These are phyloP conservation scores for Gymnopilus junonius DNA, from an alignment of 768 basidiomycete genomes.

Conservation along the genomic window DNA sequence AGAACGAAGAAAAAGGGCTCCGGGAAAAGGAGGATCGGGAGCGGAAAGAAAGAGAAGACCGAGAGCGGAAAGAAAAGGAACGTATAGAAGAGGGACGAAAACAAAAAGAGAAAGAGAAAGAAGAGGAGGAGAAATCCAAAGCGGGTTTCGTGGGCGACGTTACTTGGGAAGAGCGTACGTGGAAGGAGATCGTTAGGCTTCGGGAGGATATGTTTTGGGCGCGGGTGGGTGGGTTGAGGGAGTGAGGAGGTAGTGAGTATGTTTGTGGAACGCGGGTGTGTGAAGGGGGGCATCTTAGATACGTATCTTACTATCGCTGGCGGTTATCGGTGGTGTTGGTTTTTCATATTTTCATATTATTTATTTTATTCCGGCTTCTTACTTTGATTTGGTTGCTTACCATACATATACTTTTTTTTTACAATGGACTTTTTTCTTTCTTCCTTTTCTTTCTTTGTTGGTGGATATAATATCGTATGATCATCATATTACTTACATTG, in stretches of 20 bases:
- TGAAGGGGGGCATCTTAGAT: no score
- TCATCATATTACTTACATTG: no score
- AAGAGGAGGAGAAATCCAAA: constrained; percentile 16
- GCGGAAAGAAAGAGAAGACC: not conserved
- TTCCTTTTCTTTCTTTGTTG: no score
- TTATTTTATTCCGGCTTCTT: no score
- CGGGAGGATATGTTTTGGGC: constrained; percentile 91
- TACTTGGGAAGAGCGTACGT: constrained; percentile 87
- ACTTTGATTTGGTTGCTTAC: no score
- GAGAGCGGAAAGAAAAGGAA: not conserved
- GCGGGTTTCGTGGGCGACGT: constrained; percentile 62
- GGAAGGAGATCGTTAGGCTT: constrained; percentile 76
- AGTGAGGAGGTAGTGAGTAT: constrained; percentile 15
- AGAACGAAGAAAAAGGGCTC: not conserved
- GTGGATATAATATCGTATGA: no score
- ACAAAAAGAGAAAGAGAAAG: constrained; percentile 8
- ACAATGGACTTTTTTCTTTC: no score
- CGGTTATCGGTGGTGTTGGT: no score
- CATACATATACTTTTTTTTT: no score
- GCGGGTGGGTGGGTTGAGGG: constrained; percentile 59
- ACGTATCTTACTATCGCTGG: no score
- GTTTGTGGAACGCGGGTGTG: no score
- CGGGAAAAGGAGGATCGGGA: not conserved
- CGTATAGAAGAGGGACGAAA: not conserved
- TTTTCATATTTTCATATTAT: no score